Evolutionary conservation across 2,329 filamentous ascomycete genomes (phyloP).

Genomic region (Dactylellina haptotyla): DNA sequence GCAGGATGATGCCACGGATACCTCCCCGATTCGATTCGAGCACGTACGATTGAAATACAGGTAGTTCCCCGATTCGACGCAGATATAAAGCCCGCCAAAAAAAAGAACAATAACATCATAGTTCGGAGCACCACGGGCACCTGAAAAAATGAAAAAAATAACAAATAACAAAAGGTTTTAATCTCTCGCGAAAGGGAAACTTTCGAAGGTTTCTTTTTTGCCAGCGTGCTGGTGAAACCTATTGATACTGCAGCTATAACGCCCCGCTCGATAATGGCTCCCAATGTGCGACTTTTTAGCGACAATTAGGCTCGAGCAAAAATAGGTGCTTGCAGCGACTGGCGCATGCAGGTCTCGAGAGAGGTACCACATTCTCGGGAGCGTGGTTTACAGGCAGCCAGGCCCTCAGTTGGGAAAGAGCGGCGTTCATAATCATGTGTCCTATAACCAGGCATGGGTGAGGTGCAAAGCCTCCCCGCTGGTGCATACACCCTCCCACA

Average conservation of each 20-base stretch:
- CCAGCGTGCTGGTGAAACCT: slow-evolving; percentile 38
- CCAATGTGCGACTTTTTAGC: slow-evolving; percentile 38
- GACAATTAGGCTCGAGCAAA: slow-evolving; percentile 45
- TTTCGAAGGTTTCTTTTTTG: not conserved
- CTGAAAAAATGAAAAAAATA: not conserved
- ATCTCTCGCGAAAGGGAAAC: not conserved
- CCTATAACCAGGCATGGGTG: slow-evolving; percentile 17
- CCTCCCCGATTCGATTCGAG: slow-evolving; percentile 7
- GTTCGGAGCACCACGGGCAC: not conserved
- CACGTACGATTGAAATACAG: too few species aligned
- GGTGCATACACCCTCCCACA: slow-evolving; percentile 23
- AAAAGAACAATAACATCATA: too few species aligned
- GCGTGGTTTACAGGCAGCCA: slow-evolving; percentile 18
- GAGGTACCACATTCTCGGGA: slow-evolving; percentile 43
- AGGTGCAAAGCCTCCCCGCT: slow-evolving; percentile 42
- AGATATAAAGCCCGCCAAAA: not conserved
- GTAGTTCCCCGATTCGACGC: slow-evolving; percentile 16
- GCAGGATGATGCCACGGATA: slow-evolving; percentile 5
- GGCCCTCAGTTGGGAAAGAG: slow-evolving; percentile 22
- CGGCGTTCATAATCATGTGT: slow-evolving; percentile 50
- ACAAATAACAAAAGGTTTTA: too few species aligned
- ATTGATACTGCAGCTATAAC: slow-evolving; percentile 43
- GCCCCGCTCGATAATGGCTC: slow-evolving; percentile 49
- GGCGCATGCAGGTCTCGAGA: slow-evolving; percentile 44
- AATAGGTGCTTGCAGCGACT: slow-evolving; percentile 27